phyloP scores from a whole-genome alignment of 305 asterid species.

The Nicotiana rustica region DNA sequence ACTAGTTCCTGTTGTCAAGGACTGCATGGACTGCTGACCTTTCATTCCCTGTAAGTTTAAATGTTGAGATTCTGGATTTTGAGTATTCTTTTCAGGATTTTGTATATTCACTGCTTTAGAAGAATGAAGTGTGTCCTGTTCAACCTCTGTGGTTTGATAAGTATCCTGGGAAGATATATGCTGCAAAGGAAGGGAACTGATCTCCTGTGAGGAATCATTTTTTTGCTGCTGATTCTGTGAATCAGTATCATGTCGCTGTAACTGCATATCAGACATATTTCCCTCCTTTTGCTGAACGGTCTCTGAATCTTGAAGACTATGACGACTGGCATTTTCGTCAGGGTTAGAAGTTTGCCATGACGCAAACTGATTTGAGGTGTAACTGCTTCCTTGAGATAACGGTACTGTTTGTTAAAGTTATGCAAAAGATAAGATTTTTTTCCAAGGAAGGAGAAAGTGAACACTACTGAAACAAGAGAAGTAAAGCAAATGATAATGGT shows the following conservation, averaged over 20 bases:
- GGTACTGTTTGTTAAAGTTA: slow-evolving; percentile 47
- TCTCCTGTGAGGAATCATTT: slow-evolving; percentile 47
- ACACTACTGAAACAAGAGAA: not conserved
- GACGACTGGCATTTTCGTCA: slow-evolving; percentile 55
- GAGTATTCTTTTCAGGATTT: slow-evolving; percentile 54
- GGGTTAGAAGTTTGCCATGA: slow-evolving; percentile 73
- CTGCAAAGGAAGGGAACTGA: slow-evolving; percentile 41
- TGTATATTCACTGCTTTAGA: slow-evolving; percentile 43
- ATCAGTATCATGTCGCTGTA: slow-evolving; percentile 52
- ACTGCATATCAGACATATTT: slow-evolving; percentile 54
- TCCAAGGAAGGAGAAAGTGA: not conserved
- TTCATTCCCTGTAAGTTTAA: slow-evolving; percentile 49
- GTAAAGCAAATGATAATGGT: not conserved
- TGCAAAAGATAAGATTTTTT: slow-evolving; percentile 19
- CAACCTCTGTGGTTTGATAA: slow-evolving; percentile 45
- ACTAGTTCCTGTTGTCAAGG: slow-evolving; percentile 43
- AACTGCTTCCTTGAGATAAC: slow-evolving; percentile 60
- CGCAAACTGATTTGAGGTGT: slow-evolving; percentile 58
- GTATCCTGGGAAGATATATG: slow-evolving; percentile 47
- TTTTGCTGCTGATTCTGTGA: slow-evolving; percentile 57
- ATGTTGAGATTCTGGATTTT: slow-evolving; percentile 54
- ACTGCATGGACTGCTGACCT: slow-evolving; percentile 53
- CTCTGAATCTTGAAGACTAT: slow-evolving; percentile 54
- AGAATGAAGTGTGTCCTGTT: slow-evolving; percentile 45
- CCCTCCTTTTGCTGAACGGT: slow-evolving; percentile 54